Base-by-base conservation (phyloP, 148 eudicot genomes). In the Nepenthes gracilis region DNA sequence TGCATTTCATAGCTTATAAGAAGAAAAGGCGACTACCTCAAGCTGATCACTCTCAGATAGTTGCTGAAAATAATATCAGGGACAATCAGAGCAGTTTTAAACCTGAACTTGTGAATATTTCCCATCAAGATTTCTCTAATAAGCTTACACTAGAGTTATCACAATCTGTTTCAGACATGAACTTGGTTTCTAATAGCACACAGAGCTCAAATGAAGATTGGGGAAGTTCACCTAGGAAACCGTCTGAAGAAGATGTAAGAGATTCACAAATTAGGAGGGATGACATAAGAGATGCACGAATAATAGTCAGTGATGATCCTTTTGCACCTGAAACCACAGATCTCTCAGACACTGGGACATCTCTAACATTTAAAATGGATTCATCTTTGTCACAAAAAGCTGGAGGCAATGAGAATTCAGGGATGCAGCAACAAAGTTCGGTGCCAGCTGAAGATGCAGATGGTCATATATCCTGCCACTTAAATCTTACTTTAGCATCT, bases 401-500 rank as follows among this genome's bases (percentile, higher is more conserved):
- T 7, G 78, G 80, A 52, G 59, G 69, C 40, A 68, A 70, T 43
- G 85, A 70, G 57, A 72, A 64, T 71, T 66, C 77, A 7, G 74
- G 71, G 33, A 61, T 75, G 52, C 77, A 62, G 60, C 85, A 80
- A 59, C 74, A 60, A 59, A 75, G 64, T 68, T 47, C 75, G 61
- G 63, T 68, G 59, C 60, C 74, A 6, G 47, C 77, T 55, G 88
- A 84, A 72, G 88, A 82, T 69, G 67, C 77, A 52, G 97, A 90
- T 55, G 80, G 70, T 48, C 66, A 65, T 48, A 64, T 82, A 35
- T 84, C 85, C 54, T 85, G 92, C 75, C 92, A 82, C 36, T 69
- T 91, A 68, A 85, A 91, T 70, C 96, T 91, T 60, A 72, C 87
- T 9, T 74, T 91, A 54, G 90, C 97, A 65, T 87, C 96, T 65